These are phyloP conservation scores for Aspergillus pseudoviridinutans DNA, from an alignment of 2,329 filamentous ascomycete species.

Conservation along the genomic window DNA sequence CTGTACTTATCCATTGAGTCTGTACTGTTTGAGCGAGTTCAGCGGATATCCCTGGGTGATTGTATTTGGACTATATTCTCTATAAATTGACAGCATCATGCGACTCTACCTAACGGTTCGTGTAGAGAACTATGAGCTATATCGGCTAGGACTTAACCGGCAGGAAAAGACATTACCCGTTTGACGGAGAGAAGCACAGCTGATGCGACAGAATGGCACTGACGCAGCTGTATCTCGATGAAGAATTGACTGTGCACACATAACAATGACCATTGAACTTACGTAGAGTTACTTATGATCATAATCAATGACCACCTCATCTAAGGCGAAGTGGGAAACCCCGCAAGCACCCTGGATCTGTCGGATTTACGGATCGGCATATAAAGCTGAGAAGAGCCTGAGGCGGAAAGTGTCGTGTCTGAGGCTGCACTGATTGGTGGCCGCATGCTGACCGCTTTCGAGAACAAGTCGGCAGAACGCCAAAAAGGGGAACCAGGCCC, in stretches of 20 bases:
- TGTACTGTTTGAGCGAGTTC: conserved; percentile 18
- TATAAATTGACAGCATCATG: conserved; percentile 1
- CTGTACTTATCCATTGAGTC: conserved; percentile 4
- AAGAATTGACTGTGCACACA: too few species aligned
- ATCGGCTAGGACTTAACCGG: conserved; percentile 4
- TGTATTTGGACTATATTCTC: conserved; percentile 1
- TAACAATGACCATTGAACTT: neutral
- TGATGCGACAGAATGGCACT: too few species aligned
- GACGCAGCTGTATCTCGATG: neutral
- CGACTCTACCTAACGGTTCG: neutral
- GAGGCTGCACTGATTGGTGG: neutral
- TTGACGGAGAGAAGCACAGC: neutral
- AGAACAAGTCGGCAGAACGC: neutral
- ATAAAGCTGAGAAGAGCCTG: neutral
- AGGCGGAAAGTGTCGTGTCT: neutral
- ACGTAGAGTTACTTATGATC: neutral
- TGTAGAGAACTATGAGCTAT: neutral
- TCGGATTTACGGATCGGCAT: neutral
- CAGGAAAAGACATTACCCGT: neutral
- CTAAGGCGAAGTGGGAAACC: neutral
- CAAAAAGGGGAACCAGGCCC: neutral
- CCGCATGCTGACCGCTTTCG: neutral
- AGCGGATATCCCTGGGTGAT: conserved; percentile 22
- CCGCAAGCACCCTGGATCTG: neutral
- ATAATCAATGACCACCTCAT: neutral